These are phyloP conservation scores for Albugo laibachii DNA, from an alignment of 352 stramenopile species.

Conservation along the genomic window DNA sequence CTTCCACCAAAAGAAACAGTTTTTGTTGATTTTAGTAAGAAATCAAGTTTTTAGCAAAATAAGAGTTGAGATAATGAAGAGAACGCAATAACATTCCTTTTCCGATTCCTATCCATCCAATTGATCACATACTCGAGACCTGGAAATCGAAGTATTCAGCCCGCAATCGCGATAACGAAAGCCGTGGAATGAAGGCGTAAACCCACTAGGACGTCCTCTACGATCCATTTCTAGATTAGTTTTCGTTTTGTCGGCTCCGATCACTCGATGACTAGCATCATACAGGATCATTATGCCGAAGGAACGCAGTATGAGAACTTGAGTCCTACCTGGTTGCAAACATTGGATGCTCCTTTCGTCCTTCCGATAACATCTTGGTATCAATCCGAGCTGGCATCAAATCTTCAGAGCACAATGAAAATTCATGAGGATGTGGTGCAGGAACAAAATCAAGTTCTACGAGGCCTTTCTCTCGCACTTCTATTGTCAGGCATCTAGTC, in stretches of 20 bases:
- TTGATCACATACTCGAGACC: constrained; percentile 60
- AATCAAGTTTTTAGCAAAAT: constrained; percentile 3
- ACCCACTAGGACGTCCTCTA: constrained; percentile 38
- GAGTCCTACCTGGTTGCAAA: constrained; percentile 38
- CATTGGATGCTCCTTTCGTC: constrained; percentile 35
- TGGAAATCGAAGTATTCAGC: constrained; percentile 59
- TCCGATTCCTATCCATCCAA: constrained; percentile 14
- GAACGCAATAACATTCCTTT: too few species aligned
- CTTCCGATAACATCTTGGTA: constrained; percentile 34
- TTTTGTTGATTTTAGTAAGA: too few species aligned
- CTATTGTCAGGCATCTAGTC: constrained; percentile 8
- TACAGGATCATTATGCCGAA: not conserved
- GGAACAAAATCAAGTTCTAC: constrained; percentile 32
- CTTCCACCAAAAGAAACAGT: not conserved
- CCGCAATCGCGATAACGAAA: constrained; percentile 71
- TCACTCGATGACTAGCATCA: constrained; percentile 21
- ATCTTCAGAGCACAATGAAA: constrained; percentile 23
- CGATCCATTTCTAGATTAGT: constrained; percentile 50
- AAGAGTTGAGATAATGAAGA: not conserved
- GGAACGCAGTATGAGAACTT: not conserved
- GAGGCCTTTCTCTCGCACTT: constrained; percentile 28
- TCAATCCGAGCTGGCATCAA: constrained; percentile 28
- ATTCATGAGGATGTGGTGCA: constrained; percentile 30
- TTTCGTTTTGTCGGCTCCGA: constrained; percentile 53
- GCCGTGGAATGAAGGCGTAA: constrained; percentile 72